These are phyloP conservation scores for Ascoidea rubescens DNA, from an alignment of 805 yeast species.

Conservation along the genomic window DNA sequence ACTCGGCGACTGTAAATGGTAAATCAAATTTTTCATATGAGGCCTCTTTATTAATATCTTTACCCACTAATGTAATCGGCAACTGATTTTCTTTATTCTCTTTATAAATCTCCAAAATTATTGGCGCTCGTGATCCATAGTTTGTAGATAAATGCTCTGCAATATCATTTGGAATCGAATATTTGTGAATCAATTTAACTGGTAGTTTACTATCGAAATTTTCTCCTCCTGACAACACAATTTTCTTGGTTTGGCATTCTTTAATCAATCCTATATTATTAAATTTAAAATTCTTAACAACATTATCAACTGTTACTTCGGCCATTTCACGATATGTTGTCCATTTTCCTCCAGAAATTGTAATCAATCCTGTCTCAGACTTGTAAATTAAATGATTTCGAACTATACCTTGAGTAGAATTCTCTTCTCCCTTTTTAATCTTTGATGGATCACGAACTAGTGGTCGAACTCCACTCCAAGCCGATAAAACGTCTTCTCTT, in stretches of 20 bases:
- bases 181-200: constrained; percentile 71
- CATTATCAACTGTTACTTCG: constrained; percentile 74
- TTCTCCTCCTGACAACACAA: constrained; percentile 68
- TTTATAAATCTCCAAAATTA: constrained; percentile 46
- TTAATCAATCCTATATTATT: constrained; percentile 23
- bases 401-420: constrained; percentile 75
- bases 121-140: constrained; percentile 83
- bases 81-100: constrained; percentile 34
- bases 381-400: constrained; percentile 75
- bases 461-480: constrained; percentile 97
- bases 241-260: constrained; percentile 26
- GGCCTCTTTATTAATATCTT: constrained; percentile 19
- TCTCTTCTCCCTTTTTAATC: constrained; percentile 29
- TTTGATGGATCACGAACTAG: constrained; percentile 71
- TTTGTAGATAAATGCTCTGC: constrained; percentile 75
- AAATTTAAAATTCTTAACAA: constrained; percentile 28
- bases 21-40: constrained; percentile 44
- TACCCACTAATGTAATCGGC: constrained; percentile 49
- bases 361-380: constrained; percentile 63
- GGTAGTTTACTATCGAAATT: constrained; percentile 60
- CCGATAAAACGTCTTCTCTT: constrained; percentile 82
- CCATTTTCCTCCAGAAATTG: constrained; percentile 97
- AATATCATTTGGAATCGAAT: constrained; percentile 53
- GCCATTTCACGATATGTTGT: constrained; percentile 98
- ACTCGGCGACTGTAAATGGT: constrained; percentile 86